phyloP scores from a whole-genome alignment of 371 early-diverging fungal species.

The Synchytrium microbalum region DNA sequence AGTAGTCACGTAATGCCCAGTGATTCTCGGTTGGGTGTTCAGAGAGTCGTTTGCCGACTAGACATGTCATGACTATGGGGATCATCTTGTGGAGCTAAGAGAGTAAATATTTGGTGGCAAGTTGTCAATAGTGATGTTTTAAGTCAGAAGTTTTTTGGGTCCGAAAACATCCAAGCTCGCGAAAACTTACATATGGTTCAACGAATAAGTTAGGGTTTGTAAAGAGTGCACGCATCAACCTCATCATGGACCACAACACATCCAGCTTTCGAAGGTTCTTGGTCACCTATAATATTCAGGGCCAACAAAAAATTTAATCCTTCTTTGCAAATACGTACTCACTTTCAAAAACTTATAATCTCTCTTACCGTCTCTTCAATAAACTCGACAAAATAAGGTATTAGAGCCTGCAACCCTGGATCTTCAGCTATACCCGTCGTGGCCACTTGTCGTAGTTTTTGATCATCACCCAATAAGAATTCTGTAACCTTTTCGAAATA shows the following conservation, averaged over 20 bases:
- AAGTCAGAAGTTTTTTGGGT: not conserved
- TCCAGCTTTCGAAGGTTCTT: slow-evolving; percentile 68
- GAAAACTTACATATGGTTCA: slow-evolving; percentile 85
- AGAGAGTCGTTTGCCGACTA: slow-evolving; percentile 82
- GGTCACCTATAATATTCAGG: slow-evolving; percentile 43
- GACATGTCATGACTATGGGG: slow-evolving; percentile 91
- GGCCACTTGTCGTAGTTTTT: slow-evolving; percentile 69
- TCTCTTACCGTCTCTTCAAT: slow-evolving; percentile 63
- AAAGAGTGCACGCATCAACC: slow-evolving; percentile 75
- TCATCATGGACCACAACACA: slow-evolving; percentile 65
- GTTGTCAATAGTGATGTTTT: not conserved
- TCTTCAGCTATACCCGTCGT: slow-evolving; percentile 78
- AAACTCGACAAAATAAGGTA: slow-evolving; percentile 97
- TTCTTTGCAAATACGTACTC: not conserved
- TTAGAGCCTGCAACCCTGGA: slow-evolving; percentile 94
- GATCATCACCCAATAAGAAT: slow-evolving; percentile 57
- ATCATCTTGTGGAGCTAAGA: slow-evolving; percentile 92
- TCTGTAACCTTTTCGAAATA: slow-evolving; percentile 96
- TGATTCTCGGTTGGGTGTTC: slow-evolving; percentile 60
- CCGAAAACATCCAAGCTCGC: no score
- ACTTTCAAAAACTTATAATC: slow-evolving; percentile 4
- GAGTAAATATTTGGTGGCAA: slow-evolving; percentile 1
- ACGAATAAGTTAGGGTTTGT: slow-evolving; percentile 89
- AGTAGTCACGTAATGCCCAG: slow-evolving; percentile 71
- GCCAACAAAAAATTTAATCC: not conserved